phyloP scores from a whole-genome alignment of 208 protist species.

The Borovskyia barvae region DNA sequence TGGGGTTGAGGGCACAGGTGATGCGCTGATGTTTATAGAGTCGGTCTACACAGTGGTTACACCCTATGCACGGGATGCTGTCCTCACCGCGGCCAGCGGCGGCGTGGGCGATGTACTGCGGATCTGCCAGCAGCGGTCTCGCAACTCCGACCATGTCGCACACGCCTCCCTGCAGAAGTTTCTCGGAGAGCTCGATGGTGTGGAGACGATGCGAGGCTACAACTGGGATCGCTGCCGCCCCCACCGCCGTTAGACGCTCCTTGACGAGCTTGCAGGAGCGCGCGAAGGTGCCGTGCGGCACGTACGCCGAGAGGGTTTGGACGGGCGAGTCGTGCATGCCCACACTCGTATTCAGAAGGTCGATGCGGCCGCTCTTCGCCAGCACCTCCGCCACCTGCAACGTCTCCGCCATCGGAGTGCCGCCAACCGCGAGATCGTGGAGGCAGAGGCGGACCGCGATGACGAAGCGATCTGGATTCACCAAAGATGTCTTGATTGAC shows the following conservation, averaged over 20 bases:
- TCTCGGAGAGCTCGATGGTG: slow-evolving; percentile 79
- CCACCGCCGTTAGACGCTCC: slow-evolving; percentile 35
- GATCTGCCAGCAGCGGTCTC: slow-evolving; percentile 88
- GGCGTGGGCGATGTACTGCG: slow-evolving; percentile 89
- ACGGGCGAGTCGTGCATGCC: slow-evolving; percentile 95
- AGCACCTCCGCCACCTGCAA: slow-evolving; percentile 71
- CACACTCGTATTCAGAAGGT: slow-evolving; percentile 94
- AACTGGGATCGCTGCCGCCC: slow-evolving; percentile 61
- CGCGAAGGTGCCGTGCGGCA: slow-evolving; percentile 87
- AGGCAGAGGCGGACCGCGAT: slow-evolving; percentile 92
- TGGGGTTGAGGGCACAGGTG: slow-evolving; percentile 92
- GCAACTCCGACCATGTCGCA: slow-evolving; percentile 92
- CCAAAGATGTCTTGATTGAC: slow-evolving; percentile 40
- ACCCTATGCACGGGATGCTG: slow-evolving; percentile 93
- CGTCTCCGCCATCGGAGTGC: slow-evolving; percentile 84
- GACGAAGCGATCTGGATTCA: slow-evolving; percentile 67
- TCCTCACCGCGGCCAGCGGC: slow-evolving; percentile 46
- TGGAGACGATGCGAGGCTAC: slow-evolving; percentile 92
- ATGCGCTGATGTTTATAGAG: slow-evolving; percentile 87
- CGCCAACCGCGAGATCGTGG: slow-evolving; percentile 87
- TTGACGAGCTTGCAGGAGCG: slow-evolving; percentile 71
- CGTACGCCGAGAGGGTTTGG: slow-evolving; percentile 90
- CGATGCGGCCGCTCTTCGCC: slow-evolving; percentile 68
- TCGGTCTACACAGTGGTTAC: slow-evolving; percentile 94
- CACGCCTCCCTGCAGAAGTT: slow-evolving; percentile 58